phyloP scores from a whole-genome alignment of 352 stramenopile species.

The Phytophthora rubi region DNA sequence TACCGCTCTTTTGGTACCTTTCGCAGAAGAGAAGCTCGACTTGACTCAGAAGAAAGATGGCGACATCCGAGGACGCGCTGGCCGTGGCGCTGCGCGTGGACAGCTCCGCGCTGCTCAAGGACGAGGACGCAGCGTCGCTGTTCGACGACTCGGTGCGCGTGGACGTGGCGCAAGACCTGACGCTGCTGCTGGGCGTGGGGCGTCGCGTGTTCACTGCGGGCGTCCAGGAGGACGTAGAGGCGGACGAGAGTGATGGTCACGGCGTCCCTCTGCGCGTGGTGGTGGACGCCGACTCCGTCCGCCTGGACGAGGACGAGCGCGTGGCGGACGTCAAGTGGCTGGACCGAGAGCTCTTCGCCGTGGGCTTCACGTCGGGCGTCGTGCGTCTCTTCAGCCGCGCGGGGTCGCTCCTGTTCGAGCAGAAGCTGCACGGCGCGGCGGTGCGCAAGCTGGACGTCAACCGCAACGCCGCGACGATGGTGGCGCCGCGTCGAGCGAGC shows the following conservation, averaged over 20 bases:
- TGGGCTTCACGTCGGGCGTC: conserved; percentile 63
- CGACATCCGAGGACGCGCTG: conserved; percentile 33
- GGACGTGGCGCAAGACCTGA: conserved; percentile 59
- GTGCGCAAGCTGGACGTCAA: conserved; percentile 66
- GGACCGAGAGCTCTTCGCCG: conserved; percentile 54
- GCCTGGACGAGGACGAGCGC: conserved; percentile 50
- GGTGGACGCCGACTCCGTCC: conserved; percentile 32
- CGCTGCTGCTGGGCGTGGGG: conserved; percentile 53
- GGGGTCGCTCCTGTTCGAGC: conserved; percentile 64
- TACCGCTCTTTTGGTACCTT: too few relatives aligned
- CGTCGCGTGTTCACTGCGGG: conserved; percentile 44
- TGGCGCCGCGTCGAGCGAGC: conserved; percentile 37
- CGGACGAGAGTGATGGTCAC: too few relatives aligned
- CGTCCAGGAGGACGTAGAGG: conserved; percentile 27
- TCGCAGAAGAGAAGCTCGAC: too few relatives aligned
- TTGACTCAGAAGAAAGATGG: conserved; percentile 19
- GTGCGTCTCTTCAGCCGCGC: conserved; percentile 64
- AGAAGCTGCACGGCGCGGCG: conserved; percentile 58
- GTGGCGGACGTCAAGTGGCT: conserved; percentile 79
- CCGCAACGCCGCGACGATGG: conserved; percentile 38
- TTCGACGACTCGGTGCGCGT: conserved; percentile 56
- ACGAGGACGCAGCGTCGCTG: conserved; percentile 32
- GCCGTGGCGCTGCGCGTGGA: conserved; percentile 35
- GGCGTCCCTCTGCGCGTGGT: conserved; percentile 27
- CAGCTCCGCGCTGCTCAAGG: conserved; percentile 13